A percentile compares a stretch with the other conserved stretches of the same genome.
phyloP scores from a whole-genome alignment of 2,329 filamentous ascomycete genomes.

The Fusarium oligoseptatum region DNA sequence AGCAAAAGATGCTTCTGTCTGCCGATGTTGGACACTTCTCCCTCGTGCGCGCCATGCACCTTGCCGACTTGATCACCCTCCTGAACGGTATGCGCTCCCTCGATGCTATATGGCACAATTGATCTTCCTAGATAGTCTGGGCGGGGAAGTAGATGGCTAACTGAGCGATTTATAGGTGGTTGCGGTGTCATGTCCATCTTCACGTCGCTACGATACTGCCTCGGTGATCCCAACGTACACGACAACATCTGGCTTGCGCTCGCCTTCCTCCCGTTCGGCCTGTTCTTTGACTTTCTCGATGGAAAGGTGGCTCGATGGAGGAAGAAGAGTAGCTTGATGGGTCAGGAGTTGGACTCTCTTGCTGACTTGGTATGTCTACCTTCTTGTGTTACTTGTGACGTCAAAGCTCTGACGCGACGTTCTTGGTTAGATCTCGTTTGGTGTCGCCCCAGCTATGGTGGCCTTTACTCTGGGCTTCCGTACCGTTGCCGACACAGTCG shows the following conservation, averaged over 20 bases:
- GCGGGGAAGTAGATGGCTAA: conserved; percentile 10
- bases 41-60: conserved; percentile 76
- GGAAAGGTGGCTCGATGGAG: conserved; percentile 97
- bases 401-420: conserved; percentile 22
- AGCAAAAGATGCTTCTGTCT: conserved; percentile 80
- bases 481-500: conserved; percentile 84
- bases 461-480: conserved; percentile 92
- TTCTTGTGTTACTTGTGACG: conserved; percentile 6
- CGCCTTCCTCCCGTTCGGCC: conserved; percentile 87
- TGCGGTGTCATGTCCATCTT: conserved; percentile 96
- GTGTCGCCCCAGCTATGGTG: conserved; percentile 86
- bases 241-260: conserved; percentile 85
- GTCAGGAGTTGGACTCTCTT: conserved; percentile 95
- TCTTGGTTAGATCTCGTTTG: conserved; percentile 85
- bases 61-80: conserved; percentile 87
- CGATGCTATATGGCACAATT: neutral
- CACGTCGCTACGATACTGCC: conserved; percentile 92
- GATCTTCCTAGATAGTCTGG: neutral
- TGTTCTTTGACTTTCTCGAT: conserved; percentile 99
- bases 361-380: conserved; percentile 82
- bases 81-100: conserved; percentile 71
- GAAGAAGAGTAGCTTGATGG: conserved; percentile 97
- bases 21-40: conserved; percentile 81
- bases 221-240: conserved; percentile 75
- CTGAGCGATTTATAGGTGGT: conserved; percentile 64